Evolutionary conservation across 192 early-diverging fungal genomes (phyloP), one percentile per base, ranked within the genome.

Genomic region (Backusella australiensis): DNA sequence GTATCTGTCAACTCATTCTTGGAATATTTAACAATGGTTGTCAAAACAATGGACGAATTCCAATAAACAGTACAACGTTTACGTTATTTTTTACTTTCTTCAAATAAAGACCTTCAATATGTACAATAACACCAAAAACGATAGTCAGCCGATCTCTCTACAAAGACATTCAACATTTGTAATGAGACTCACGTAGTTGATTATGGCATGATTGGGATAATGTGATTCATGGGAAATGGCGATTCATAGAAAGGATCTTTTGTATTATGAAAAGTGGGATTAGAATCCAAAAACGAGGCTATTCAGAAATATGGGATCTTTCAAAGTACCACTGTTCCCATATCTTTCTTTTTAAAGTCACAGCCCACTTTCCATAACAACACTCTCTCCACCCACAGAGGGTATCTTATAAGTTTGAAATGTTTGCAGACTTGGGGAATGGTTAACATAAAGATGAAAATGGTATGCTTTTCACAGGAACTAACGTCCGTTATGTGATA

Each of bases 1-100:
- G 84, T 86, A 15, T 80, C 87, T 15, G 79, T 82, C 12, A 86
- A 85, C n/a, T 81, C 85, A 3, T 85, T 88, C 46, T 78, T 88
- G 41, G 87, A 88, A 32, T 82, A 85, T 77, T 23, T 88, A 32
- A 77, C 72, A 3, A 88, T 86, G 85, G 84, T 86, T 6, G 80
- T 79, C 19, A 67, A 73, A 41, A 88, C 87, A 2, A 83, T 88
- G 80, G 84, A 83, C 21, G 67, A 69, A 21, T 88, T 85, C 67
- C 23, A 63, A 63, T 63, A 29, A 63, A 63, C 23, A 29, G 23
- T 63, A 56, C 1, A 56, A 56, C 19, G 15, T 49, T 49, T 6
- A 32, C 32, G 32, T 32, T 32, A 32, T 3, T 2, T 32, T 32
- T 32, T 32, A 32, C 17, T 49, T n/a, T 49, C 17, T 49, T 49